A percentile compares a stretch with the other conserved stretches of the same genome.
phyloP scores from a whole-genome alignment of 73 alveolate genomes.

The Paramecium sonneborni region DNA sequence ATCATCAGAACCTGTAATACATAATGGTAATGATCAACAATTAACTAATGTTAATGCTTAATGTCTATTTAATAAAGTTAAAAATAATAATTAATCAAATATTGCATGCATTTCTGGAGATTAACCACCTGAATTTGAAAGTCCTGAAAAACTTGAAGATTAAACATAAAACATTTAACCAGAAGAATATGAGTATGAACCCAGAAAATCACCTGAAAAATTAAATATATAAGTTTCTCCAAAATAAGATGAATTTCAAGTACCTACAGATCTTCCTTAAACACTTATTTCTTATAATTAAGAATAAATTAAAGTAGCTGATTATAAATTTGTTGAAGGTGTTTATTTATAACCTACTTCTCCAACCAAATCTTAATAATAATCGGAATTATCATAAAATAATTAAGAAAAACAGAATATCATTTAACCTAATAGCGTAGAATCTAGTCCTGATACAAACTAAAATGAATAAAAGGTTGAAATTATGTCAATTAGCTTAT shows the following conservation, averaged over 20 bases:
- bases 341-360: background rate
- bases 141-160: background rate
- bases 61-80: slow-evolving; percentile 9
- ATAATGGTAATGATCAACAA: background rate
- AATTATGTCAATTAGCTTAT: background rate
- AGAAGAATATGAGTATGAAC: background rate
- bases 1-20: background rate
- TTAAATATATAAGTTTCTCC: background rate
- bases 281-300: background rate
- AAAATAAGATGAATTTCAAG: background rate
- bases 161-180: too few species aligned
- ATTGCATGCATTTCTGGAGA: background rate
- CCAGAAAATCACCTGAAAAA: slow-evolving; percentile 30
- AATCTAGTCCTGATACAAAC: background rate
- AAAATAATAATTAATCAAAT: background rate
- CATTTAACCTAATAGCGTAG: background rate
- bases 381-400: background rate
- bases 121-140: slow-evolving; percentile 13
- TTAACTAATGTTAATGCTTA: background rate
- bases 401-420: background rate
- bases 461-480: background rate
- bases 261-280: background rate
- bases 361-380: background rate
- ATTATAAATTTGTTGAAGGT: background rate
- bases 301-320: background rate